phyloP scores from a whole-genome alignment of 2,329 filamentous ascomycete species.

The Emergomyces orientalis region DNA sequence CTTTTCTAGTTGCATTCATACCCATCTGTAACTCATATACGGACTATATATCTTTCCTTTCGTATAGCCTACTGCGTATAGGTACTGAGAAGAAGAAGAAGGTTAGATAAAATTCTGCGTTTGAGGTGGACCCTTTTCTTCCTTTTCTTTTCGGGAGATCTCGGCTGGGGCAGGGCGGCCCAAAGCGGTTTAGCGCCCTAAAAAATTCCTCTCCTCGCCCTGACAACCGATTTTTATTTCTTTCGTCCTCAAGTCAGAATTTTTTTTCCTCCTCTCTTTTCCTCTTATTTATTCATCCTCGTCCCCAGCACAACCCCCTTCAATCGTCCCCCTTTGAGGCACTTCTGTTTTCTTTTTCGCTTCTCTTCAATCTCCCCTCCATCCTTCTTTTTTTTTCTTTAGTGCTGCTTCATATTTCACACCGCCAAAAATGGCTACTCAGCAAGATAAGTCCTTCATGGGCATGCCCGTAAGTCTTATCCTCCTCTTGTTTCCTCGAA shows the following conservation, averaged over 20 bases:
- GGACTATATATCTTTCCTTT: too few species aligned
- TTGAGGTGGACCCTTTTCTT: not conserved
- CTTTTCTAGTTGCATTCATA: too few species aligned
- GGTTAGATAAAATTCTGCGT: too few species aligned
- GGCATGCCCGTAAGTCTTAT: constrained; percentile 41
- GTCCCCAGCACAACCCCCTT: constrained; percentile 38
- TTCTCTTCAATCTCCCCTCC: constrained; percentile 24
- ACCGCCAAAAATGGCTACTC: constrained; percentile 40
- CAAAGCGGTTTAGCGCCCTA: constrained; percentile 15
- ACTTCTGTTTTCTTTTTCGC: constrained; percentile 28
- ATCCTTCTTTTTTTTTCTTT: constrained; percentile 29
- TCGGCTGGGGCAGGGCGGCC: constrained; percentile 12
- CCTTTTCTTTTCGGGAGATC: constrained; percentile 10
- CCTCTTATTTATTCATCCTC: constrained; percentile 30
- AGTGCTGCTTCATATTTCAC: constrained; percentile 25
- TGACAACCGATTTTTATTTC: constrained; percentile 9
- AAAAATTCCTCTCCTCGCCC: constrained; percentile 10
- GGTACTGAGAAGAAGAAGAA: too few species aligned
- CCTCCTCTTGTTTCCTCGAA: not conserved
- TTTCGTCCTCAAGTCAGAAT: not conserved
- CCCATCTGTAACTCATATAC: too few species aligned
- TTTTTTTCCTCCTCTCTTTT: constrained; percentile 15
- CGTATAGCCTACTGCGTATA: too few species aligned
- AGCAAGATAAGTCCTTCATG: constrained; percentile 46
- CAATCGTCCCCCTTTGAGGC: constrained; percentile 30